phyloP scores from a whole-genome alignment of 176 grass and related monocot species.

The Hordeum vulgare region MorexV3_pseudomolecules_assembly NC_058522.1:479551325-479551824 shows the following conservation, averaged over 20 bases:
- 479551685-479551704: conserved; percentile 96
- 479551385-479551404: conserved; percentile 88
- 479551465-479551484: conserved; percentile 87
- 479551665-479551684: conserved; percentile 50
- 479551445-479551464: conserved; percentile 80
- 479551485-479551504: conserved; percentile 92
- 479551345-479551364: conserved; percentile 87
- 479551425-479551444: conserved; percentile 99
- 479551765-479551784: conserved; percentile 99
- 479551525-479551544: conserved; percentile 83
- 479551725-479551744: conserved; percentile 99
- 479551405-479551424: conserved; percentile 94
- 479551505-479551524: conserved; percentile 80
- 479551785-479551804: conserved; percentile 94
- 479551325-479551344: conserved; percentile 88
- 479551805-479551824: conserved; percentile 96
- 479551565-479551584: conserved; percentile 96
- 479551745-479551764: conserved; percentile 93
- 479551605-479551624: background rate
- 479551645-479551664: background rate
- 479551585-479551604: conserved; percentile 4
- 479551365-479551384: conserved; percentile 96
- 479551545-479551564: conserved; percentile 99
- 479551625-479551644: background rate
- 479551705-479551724: conserved; percentile 97